Conservation (phyloP, 176 grass and related monocot species). For the Musa troglodytarum region DNA sequence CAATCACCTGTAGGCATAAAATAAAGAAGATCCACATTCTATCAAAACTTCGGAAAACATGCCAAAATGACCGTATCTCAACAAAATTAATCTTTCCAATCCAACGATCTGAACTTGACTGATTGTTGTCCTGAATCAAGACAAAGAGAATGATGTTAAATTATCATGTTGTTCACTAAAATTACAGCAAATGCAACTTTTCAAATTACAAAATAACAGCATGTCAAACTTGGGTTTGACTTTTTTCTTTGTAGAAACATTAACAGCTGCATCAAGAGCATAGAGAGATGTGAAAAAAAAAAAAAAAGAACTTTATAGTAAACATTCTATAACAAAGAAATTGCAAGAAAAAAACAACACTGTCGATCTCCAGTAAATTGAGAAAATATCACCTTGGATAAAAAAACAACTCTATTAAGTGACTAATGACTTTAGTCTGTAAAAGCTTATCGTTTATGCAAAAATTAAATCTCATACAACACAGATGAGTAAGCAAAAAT, state of each 20-base stretch:
- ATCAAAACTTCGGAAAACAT: slow-evolving; percentile 97
- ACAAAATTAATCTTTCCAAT: slow-evolving; percentile 98
- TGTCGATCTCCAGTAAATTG: not conserved
- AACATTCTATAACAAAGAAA: not conserved
- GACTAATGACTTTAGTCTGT: not conserved
- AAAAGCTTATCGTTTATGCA: not conserved
- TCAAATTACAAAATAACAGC: no score
- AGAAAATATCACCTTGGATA: not conserved
- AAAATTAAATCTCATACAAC: not conserved
- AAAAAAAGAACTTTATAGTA: not conserved
- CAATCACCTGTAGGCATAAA: slow-evolving; percentile 69
- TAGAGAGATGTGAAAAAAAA: not conserved
- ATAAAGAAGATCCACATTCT: slow-evolving; percentile 98
- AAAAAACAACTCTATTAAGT: not conserved
- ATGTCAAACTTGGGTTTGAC: no score
- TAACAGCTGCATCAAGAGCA: not conserved
- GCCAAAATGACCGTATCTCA: slow-evolving; percentile 90
- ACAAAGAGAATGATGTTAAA: not conserved
- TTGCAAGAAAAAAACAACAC: not conserved
- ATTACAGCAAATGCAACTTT: no score
- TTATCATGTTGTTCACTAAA: not conserved
- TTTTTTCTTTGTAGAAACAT: no score
- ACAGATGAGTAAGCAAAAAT: not conserved
- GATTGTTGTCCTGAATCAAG: slow-evolving; percentile 47
- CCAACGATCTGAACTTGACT: slow-evolving; percentile 35